Conservation (phyloP, 2,329 filamentous ascomycete genomes). For the Fusarium sp. region DNA sequence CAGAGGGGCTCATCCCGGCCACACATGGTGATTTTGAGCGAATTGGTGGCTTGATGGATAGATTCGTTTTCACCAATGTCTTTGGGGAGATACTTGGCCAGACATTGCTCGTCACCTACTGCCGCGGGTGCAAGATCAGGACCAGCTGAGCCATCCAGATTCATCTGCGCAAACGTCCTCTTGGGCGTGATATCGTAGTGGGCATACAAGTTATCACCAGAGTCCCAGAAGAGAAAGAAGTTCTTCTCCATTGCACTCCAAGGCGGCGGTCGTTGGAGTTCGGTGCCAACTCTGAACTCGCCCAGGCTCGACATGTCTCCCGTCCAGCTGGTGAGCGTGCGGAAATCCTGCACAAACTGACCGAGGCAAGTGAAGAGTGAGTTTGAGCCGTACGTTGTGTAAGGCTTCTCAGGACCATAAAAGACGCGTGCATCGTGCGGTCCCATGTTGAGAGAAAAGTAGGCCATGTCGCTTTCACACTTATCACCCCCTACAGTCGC, state of each 20-base stretch:
- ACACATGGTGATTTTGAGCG: constrained; percentile 67
- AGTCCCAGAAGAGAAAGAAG: constrained; percentile 72
- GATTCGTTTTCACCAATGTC: constrained; percentile 55
- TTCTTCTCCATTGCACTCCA: constrained; percentile 68
- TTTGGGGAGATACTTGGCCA: constrained; percentile 60
- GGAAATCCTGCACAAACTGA: constrained; percentile 67
- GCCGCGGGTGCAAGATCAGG: constrained; percentile 59
- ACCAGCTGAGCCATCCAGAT: constrained; percentile 60
- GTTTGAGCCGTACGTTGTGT: constrained; percentile 68
- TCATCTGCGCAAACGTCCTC: constrained; percentile 63
- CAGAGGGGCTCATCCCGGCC: constrained; percentile 60
- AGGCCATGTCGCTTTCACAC: constrained; percentile 59
- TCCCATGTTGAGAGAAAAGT: constrained; percentile 60
- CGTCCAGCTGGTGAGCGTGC: constrained; percentile 61
- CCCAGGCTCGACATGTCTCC: constrained; percentile 42
- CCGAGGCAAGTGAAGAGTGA: constrained; percentile 68
- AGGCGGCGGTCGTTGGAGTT: constrained; percentile 64
- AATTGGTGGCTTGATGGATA: constrained; percentile 72
- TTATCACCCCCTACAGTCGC: constrained; percentile 58
- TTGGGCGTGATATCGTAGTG: constrained; percentile 66
- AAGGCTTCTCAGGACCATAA: constrained; percentile 63
- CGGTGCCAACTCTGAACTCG: constrained; percentile 60
- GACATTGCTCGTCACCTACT: constrained; percentile 59
- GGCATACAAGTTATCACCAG: constrained; percentile 58
- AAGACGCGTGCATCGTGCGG: constrained; percentile 71